Base-by-base conservation (phyloP, 441 rosid genomes). In the Populus trichocarpa region DNA sequence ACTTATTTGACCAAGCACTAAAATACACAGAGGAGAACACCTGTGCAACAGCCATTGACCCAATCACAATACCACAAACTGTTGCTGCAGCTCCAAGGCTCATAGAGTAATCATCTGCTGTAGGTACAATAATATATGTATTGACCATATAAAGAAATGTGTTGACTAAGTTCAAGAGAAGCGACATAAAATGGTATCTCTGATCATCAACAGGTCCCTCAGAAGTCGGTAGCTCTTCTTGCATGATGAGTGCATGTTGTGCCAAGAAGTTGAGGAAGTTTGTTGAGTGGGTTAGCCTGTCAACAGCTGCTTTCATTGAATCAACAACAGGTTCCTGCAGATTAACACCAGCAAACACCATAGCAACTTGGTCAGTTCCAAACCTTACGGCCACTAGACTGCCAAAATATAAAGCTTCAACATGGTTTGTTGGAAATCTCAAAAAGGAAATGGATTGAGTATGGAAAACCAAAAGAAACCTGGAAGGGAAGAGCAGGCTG, bases 81-180 rank as follows among this genome's bases (percentile, higher is more conserved):
- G 99, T 97, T 77, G 99, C 97, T 73, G 99, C 93, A 77, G 99
- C 99, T 75, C 99, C 99, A 80, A 97, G 99, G 81, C 97, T 89
- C 86, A 83, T 81, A 1, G 99, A 91, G 81, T 97, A 97, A 83
- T 92, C 92, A 90, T 97, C 99, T 0, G 99, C 98, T 5, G 99
- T 97, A 65, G 99, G 99, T 67, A 97, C 99, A 26, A 97, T 85
- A 68, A 97, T 93, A 79, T 95, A 97, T 53, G 99, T 97, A 83
- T 97, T 97, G 87, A 95, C 92, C 99, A 97, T 97, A 81, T 97
- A 97, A 77, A 97, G 92, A 78, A 97, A 97, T 8, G 99, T 93
- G 90, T 88, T 97, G 26, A 69, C 92, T 74, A 97, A 80, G 87
- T 97, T 97, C 84, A 97, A 88, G 66, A 92, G 77, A 69, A 97